These are phyloP conservation scores for Microthlaspi erraticum DNA, from an alignment of 345 rosid species.

Conservation along the genomic window DNA sequence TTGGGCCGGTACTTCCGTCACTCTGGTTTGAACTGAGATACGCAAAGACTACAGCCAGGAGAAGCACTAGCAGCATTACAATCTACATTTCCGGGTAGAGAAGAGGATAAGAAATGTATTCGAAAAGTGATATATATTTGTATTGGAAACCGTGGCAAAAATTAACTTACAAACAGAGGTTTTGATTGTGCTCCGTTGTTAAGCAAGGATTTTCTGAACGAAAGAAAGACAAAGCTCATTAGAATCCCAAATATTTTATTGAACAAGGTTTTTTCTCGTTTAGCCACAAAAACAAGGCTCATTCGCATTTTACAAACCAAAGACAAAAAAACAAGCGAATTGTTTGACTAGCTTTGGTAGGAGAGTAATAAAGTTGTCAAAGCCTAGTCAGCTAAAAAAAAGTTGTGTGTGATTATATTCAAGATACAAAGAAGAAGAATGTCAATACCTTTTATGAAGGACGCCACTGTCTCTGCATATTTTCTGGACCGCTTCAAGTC, in stretches of 20 bases:
- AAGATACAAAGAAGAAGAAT: background rate
- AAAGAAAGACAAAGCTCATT: background rate
- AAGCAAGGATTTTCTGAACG: background rate
- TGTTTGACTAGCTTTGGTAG: no score
- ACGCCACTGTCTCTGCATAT: constrained; percentile 58
- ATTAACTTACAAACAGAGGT: background rate
- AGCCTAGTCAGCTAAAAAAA: no score
- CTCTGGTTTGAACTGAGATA: constrained; percentile 41
- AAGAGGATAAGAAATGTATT: no score
- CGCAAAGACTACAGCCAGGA: constrained; percentile 49
- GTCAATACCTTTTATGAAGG: constrained; percentile 46
- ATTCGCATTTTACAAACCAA: no score
- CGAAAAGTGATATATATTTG: no score
- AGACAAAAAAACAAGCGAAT: no score
- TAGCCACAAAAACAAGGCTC: no score
- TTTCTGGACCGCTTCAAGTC: constrained; percentile 60
- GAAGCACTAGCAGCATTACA: constrained; percentile 38
- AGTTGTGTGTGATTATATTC: no score
- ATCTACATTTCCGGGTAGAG: constrained; percentile 34
- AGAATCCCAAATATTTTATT: no score
- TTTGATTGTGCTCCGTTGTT: background rate
- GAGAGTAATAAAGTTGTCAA: no score
- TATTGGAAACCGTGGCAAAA: constrained; percentile 14
- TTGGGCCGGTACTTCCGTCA: background rate
- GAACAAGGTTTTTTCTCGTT: no score